phyloP scores from a whole-genome alignment of 768 basidiomycete genomes.

The Peribolospora baueri region DNA sequence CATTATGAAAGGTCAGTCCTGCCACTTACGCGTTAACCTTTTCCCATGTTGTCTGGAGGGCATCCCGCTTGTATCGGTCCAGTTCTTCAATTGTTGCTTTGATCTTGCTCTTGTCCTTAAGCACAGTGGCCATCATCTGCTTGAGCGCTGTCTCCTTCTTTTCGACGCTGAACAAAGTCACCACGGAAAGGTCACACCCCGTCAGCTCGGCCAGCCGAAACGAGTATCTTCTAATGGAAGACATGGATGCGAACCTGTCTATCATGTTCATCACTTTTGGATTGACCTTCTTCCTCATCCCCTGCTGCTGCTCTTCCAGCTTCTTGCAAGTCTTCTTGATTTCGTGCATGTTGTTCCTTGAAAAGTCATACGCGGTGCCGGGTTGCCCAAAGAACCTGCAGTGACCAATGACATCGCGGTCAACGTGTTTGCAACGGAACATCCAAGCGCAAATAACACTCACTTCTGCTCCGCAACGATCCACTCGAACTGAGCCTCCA shows the following conservation, averaged over 20 bases:
- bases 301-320: constrained; percentile 50
- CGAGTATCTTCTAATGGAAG: no score
- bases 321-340: constrained; percentile 43
- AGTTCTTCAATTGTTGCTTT: constrained; percentile 79
- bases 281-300: constrained; percentile 87
- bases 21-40: constrained; percentile 63
- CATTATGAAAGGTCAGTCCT: neutral
- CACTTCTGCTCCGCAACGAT: constrained; percentile 68
- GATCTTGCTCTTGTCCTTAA: constrained; percentile 85
- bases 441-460: constrained; percentile 17
- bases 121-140: constrained; percentile 65
- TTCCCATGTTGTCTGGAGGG: constrained; percentile 81
- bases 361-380: constrained; percentile 62
- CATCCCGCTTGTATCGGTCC: constrained; percentile 80
- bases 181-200: neutral
- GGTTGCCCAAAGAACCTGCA: constrained; percentile 57
- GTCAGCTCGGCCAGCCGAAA: neutral
- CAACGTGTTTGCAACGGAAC: neutral
- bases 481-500: constrained; percentile 75
- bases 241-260: constrained; percentile 38
- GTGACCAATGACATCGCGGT: neutral
- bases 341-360: constrained; percentile 32
- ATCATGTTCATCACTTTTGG: constrained; percentile 90
- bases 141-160: constrained; percentile 67
- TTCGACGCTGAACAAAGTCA: constrained; percentile 40